These are phyloP conservation scores for Coprinopsis cinerea DNA, from an alignment of 768 basidiomycete species.

Conservation along the genomic window DNA sequence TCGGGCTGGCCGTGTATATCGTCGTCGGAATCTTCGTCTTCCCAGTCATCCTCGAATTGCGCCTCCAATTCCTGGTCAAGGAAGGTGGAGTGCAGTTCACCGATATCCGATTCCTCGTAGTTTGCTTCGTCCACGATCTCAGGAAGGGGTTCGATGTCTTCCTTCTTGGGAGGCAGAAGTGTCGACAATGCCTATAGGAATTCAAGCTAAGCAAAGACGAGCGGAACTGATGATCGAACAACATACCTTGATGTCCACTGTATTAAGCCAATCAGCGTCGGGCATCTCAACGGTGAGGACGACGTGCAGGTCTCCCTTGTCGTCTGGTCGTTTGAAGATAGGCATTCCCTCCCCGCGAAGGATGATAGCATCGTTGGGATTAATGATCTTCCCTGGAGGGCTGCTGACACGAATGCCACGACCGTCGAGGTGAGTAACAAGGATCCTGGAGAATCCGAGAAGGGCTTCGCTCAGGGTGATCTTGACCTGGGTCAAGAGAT, in stretches of 20 bases:
- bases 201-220: conserved; percentile 2
- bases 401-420: conserved; percentile 78
- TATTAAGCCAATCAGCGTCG: conserved; percentile 64
- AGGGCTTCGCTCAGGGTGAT: conserved; percentile 93
- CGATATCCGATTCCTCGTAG: conserved; percentile 16
- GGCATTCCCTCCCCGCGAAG: conserved; percentile 91
- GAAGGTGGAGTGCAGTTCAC: conserved; percentile 78
- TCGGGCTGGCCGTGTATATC: conserved; percentile 50
- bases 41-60: conserved; percentile 70
- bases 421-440: conserved; percentile 90
- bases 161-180: conserved; percentile 73
- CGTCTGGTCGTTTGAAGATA: conserved; percentile 52
- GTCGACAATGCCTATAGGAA: conserved; percentile 49
- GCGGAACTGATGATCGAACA: background rate
- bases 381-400: conserved; percentile 71
- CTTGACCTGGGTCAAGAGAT: conserved; percentile 73
- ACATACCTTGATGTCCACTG: conserved; percentile 52
- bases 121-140: conserved; percentile 63
- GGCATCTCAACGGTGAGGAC: conserved; percentile 90
- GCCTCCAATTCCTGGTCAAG: conserved; percentile 68
- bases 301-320: conserved; percentile 78
- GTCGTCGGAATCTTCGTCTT: conserved; percentile 63
- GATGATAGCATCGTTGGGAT: conserved; percentile 66
- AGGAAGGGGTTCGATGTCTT: conserved; percentile 65
- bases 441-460: conserved; percentile 88